Base-by-base conservation (phyloP, 2,329 filamentous ascomycete species). In the Trichoderma harzianum region DNA sequence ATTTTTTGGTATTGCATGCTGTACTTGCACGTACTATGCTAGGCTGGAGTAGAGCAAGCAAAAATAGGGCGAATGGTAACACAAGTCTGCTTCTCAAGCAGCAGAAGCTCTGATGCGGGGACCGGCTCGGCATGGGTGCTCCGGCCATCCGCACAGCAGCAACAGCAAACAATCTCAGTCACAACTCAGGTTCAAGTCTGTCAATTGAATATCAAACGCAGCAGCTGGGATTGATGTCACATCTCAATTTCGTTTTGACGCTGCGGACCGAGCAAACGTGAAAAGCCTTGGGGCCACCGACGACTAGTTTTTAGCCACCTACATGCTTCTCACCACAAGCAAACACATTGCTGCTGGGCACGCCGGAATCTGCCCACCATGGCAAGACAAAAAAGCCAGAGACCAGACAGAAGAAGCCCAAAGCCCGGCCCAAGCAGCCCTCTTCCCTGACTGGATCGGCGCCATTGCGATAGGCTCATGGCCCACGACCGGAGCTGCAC, bases 321-420 rank as follows among this genome's bases (percentile, higher is more conserved):
- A 47, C 60, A 63, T 18, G 28, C n/a, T n/a, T 60, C 14, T 21
- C 55, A 58, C 30, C 18, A 11, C 16, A 1, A 28, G 16, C 14
- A 28, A n/a, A 24, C 34, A 30, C 36, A 16, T 26, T 28, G 43
- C 24, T 43, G 16, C 60, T 63, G 21, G 60, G 60, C 34, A 47
- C 60, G 18, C 36, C 24, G 36, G 10, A 63, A 63, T 63, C 60
- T 63, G 60, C 60, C 60, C 60, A 63, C 60, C 60, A 63, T 65
- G 28, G 26, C 30, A 55, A 55, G 63, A 66, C 47, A n/a, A 34
- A 39, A 21, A 65, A 26, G 43, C 21, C 63, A 32, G n/a, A 65
- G 62, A 34, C 11, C n/a, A 24, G 51, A 12, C 39, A 12, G 16
- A 14, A 53, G 28, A 65, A 53, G 62, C 62, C 62, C 60, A 63